Percentiles rank a stretch among this genome's conserved stretches.
These are phyloP conservation scores for Carex myosuroides DNA, from an alignment of 176 grass and related monocot species.

Conservation along the genomic window DNA sequence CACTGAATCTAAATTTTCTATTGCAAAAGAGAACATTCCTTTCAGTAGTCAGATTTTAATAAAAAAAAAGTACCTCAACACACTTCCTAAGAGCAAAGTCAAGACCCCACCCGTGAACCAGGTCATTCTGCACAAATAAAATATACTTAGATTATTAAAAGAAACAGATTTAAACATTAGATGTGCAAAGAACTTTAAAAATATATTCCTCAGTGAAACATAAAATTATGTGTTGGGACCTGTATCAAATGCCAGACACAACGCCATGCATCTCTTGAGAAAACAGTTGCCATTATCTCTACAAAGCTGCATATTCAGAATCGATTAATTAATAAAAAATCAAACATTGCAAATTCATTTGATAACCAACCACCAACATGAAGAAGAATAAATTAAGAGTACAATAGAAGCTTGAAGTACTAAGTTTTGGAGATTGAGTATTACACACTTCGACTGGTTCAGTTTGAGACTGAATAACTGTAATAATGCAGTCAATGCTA, in stretches of 20 bases:
- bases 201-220: background rate
- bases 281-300: conserved; percentile 96
- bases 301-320: conserved; percentile 56
- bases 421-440: background rate
- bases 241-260: conserved; percentile 99
- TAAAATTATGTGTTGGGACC: conserved; percentile 21
- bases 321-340: background rate
- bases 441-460: background rate
- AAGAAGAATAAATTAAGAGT: background rate
- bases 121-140: conserved; percentile 54
- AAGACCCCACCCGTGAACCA: conserved; percentile 93
- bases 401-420: background rate
- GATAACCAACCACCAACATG: background rate
- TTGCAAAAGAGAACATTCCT: background rate
- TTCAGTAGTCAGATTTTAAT: background rate
- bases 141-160: background rate
- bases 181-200: background rate
- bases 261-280: conserved; percentile 90
- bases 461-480: background rate
- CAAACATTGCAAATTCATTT: background rate
- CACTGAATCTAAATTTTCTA: background rate
- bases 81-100: conserved; percentile 87
- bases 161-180: background rate
- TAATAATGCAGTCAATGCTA: background rate
- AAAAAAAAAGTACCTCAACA: conserved; percentile 49